A percentile compares a stretch with the other conserved stretches of the same genome.
phyloP scores from a whole-genome alignment of 345 rosid species.

The Luvunga scandens region DNA sequence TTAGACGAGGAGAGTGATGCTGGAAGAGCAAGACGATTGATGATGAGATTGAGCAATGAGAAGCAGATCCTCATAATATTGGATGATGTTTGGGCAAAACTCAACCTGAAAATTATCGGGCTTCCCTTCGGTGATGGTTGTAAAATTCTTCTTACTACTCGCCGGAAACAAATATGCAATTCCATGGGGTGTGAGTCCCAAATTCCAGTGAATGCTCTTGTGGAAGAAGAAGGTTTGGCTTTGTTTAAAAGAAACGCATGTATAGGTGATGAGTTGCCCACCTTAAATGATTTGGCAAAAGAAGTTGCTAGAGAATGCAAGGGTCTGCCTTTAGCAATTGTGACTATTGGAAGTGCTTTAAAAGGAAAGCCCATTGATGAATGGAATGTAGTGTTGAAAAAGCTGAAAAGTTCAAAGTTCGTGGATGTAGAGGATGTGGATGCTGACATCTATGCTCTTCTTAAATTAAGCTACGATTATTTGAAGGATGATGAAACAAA shows the following conservation, averaged over 20 bases:
- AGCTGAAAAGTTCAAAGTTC: slow-evolving; percentile 3
- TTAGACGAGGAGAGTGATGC: too few species aligned
- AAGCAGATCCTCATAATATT: too few species aligned
- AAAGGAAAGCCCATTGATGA: neutral
- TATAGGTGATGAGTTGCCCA: too few species aligned
- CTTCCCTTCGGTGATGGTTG: too few species aligned
- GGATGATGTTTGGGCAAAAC: too few species aligned
- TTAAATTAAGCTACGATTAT: neutral
- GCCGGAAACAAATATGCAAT: too few species aligned
- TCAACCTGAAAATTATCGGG: too few species aligned
- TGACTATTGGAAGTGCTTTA: neutral
- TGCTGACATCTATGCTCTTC: neutral
- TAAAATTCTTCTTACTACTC: too few species aligned
- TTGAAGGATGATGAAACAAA: neutral
- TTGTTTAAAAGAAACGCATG: too few species aligned
- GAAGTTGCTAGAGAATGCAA: neutral
- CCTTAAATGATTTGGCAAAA: neutral
- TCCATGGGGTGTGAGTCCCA: too few species aligned
- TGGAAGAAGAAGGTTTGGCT: slow-evolving; percentile 7
- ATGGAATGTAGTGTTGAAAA: neutral
- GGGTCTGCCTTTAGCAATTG: neutral
- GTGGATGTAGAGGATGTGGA: neutral
- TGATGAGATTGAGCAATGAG: too few species aligned
- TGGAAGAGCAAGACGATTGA: too few species aligned
- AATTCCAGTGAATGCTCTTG: neutral